A percentile compares a stretch with the other conserved stretches of the same genome.
Evolutionary conservation across 805 yeast species (phyloP).

Genomic region (Candida stauntonica): DNA sequence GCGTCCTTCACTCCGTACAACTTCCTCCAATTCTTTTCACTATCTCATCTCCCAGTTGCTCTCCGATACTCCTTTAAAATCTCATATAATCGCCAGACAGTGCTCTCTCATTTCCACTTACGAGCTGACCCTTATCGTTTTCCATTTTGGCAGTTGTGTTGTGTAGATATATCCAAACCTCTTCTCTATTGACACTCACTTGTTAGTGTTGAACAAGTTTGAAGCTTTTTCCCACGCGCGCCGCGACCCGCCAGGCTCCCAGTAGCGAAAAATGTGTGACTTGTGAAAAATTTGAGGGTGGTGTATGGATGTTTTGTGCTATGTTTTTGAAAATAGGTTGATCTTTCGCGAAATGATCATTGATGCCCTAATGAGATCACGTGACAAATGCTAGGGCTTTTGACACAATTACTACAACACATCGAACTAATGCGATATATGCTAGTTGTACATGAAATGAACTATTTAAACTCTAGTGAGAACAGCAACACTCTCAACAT

Average conservation of each 20-base stretch:
- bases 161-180: slow-evolving; percentile 4
- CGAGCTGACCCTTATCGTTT: slow-evolving; percentile 99
- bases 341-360: background rate
- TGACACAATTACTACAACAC: background rate
- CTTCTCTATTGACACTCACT: background rate
- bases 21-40: background rate
- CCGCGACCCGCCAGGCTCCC: slow-evolving; percentile 10
- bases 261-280: slow-evolving; percentile 19
- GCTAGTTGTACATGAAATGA: background rate
- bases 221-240: slow-evolving; percentile 10
- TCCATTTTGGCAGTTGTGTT: slow-evolving; percentile 67
- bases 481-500: slow-evolving; percentile 85
- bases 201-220: slow-evolving; percentile 13
- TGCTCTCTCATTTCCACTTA: slow-evolving; percentile 45
- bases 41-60: background rate
- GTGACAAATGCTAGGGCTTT: slow-evolving; percentile 1
- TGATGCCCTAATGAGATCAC: slow-evolving; percentile 7
- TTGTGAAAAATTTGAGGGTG: slow-evolving; percentile 14
- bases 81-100: background rate
- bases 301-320: slow-evolving; percentile 11
- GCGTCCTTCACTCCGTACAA: background rate
- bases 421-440: background rate
- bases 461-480: slow-evolving; percentile 33
- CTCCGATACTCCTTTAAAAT: background rate
- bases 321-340: background rate